Evolutionary conservation across 2,329 filamentous ascomycete genomes (phyloP).

Genomic region (Periconia sp.): DNA sequence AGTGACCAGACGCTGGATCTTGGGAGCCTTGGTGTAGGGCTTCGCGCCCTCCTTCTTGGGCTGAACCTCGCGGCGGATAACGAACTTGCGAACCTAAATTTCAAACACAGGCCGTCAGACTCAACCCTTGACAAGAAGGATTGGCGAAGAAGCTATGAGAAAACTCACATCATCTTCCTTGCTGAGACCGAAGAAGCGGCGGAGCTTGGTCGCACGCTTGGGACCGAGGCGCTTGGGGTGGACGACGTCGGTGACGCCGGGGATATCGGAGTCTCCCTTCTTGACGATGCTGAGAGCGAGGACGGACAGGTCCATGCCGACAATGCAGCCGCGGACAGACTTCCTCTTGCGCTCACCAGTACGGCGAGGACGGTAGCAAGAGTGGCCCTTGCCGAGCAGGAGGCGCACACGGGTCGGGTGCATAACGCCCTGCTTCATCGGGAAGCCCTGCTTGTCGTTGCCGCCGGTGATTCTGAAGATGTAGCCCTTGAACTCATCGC

Average conservation of each 20-base stretch:
- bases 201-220: conserved; percentile 99
- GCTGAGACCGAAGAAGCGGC: conserved; percentile 99
- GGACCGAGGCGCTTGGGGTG: conserved; percentile 99
- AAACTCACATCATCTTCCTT: conserved; percentile 99
- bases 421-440: conserved; percentile 99
- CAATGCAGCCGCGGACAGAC: conserved; percentile 98
- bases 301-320: conserved; percentile 92
- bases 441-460: conserved; percentile 99
- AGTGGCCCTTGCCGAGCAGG: conserved; percentile 94
- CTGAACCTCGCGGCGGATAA: conserved; percentile 97
- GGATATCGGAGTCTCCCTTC: conserved; percentile 94
- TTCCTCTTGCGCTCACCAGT: conserved; percentile 99
- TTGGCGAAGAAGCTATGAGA: conserved; percentile 71
- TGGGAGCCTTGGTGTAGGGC: conserved; percentile 99
- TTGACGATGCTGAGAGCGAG: conserved; percentile 95
- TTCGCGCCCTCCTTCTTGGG: conserved; percentile 97
- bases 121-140: conserved; percentile 52
- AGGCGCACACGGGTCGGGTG: conserved; percentile 98
- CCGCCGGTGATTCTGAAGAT: conserved; percentile 99
- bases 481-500: conserved; percentile 99
- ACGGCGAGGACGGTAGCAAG: conserved; percentile 98
- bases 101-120: conserved; percentile 53
- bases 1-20: conserved; percentile 99
- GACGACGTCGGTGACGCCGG: conserved; percentile 95
- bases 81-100: conserved; percentile 97